Evolutionary conservation across 2,329 filamentous ascomycete species (phyloP).

Genomic region (Monosporascus sp.): DNA sequence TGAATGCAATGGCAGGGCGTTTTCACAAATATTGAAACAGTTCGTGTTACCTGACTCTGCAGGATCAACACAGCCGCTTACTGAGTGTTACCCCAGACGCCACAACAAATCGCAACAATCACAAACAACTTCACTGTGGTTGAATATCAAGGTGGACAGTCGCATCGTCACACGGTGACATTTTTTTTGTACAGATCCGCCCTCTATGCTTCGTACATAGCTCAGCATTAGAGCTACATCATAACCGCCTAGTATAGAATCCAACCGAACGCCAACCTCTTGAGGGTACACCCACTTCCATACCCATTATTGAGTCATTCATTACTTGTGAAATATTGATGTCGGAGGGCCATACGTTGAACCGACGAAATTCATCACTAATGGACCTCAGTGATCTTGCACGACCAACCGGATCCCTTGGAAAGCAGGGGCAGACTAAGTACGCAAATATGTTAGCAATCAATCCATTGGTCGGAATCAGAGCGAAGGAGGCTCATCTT

Average conservation of each 20-base stretch:
- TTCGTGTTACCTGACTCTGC: no score
- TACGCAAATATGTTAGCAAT: slow-evolving; percentile 30
- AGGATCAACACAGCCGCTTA: no score
- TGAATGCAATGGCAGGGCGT: no score
- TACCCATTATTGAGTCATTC: not conserved
- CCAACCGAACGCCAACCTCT: slow-evolving; percentile 4
- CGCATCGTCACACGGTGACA: not conserved
- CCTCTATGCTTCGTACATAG: not conserved
- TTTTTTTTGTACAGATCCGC: no score
- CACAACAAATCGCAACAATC: not conserved
- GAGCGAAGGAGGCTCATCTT: slow-evolving; percentile 29
- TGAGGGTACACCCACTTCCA: not conserved
- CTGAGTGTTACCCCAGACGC: no score
- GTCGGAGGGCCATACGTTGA: slow-evolving; percentile 7
- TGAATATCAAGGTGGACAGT: no score
- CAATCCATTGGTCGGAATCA: not conserved
- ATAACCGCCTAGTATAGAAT: not conserved
- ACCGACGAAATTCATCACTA: slow-evolving; percentile 30
- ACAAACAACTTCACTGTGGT: not conserved
- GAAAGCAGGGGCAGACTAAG: slow-evolving; percentile 75
- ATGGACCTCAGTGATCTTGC: slow-evolving; percentile 73
- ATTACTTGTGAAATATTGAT: not conserved
- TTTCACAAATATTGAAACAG: no score
- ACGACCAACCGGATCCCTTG: slow-evolving; percentile 82
- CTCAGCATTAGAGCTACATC: not conserved